Percentiles rank a stretch among this genome's conserved stretches.
phyloP scores from a whole-genome alignment of 352 stramenopile species.

The Plasmopara viticola region DNA sequence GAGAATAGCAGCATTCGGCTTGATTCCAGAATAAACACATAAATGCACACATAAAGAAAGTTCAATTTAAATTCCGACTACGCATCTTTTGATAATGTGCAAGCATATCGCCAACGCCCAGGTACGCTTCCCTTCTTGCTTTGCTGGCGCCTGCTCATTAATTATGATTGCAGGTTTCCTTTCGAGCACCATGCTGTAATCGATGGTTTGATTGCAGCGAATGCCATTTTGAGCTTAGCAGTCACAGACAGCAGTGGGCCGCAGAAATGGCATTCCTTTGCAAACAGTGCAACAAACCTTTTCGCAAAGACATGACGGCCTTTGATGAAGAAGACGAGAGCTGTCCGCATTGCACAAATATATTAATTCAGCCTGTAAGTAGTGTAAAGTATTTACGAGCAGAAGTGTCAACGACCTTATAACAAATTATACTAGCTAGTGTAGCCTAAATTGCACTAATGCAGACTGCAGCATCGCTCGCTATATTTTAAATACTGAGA shows the following conservation, averaged over 20 bases:
- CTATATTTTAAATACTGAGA: too few relatives aligned
- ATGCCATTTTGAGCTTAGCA: conserved; percentile 62
- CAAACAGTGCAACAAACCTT: conserved; percentile 57
- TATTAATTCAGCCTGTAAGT: conserved; percentile 23
- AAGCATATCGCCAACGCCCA: conserved; percentile 40
- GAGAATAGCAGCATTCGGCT: conserved; percentile 8
- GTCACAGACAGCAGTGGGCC: conserved; percentile 39
- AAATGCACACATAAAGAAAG: not conserved
- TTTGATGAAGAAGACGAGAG: conserved; percentile 1
- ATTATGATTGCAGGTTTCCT: conserved; percentile 36
- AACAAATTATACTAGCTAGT: too few relatives aligned
- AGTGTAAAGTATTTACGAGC: conserved; percentile 9
- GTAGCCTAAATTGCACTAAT: too few relatives aligned
- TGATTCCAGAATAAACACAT: conserved; percentile 10
- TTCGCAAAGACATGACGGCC: conserved; percentile 51
- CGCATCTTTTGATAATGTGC: conserved; percentile 26
- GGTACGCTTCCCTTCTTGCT: conserved; percentile 4
- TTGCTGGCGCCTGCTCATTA: not conserved
- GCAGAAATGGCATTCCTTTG: conserved; percentile 58
- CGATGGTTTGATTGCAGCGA: conserved; percentile 78
- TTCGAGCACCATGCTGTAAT: conserved; percentile 60
- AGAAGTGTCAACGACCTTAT: not conserved
- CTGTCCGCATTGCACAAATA: conserved; percentile 60
- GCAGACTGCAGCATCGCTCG: too few relatives aligned
- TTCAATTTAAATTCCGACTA: not conserved